phyloP scores from a whole-genome alignment of 2,329 filamentous ascomycete genomes.

The Beauveria rudraprayagi region DNA sequence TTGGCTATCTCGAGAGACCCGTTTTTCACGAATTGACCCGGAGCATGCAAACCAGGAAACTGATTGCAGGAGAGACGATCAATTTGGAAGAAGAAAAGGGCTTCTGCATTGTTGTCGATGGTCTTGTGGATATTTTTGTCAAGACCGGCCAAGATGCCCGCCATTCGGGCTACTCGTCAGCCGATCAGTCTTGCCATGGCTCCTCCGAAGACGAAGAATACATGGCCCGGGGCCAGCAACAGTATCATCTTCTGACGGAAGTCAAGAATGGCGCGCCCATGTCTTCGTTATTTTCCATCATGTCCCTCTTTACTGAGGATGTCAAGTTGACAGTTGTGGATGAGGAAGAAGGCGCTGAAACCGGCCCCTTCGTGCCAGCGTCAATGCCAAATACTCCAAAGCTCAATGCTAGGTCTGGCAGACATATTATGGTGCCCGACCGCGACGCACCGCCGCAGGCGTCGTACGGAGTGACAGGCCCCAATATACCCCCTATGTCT shows the following conservation, averaged over 20 bases:
- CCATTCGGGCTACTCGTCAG: constrained; percentile 18
- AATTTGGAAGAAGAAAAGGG: constrained; percentile 96
- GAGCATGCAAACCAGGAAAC: constrained; percentile 95
- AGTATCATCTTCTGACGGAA: constrained; percentile 91
- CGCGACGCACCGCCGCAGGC: not conserved
- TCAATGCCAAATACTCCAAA: constrained; percentile 34
- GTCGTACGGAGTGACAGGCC: constrained; percentile 11
- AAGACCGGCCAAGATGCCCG: constrained; percentile 63
- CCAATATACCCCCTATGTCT: constrained; percentile 66
- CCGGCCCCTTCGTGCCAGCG: constrained; percentile 22
- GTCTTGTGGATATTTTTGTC: constrained; percentile 94
- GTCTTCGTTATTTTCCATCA: constrained; percentile 95
- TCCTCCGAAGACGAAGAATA: constrained; percentile 62
- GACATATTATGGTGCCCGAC: constrained; percentile 5
- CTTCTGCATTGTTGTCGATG: constrained; percentile 95
- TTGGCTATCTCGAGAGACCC: constrained; percentile 90
- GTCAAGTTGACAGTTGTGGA: constrained; percentile 72
- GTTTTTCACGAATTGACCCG: constrained; percentile 96
- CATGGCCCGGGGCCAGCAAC: constrained; percentile 59
- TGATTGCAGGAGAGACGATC: constrained; percentile 92
- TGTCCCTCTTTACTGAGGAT: constrained; percentile 94
- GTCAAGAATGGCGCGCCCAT: constrained; percentile 97
- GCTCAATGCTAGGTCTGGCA: constrained; percentile 21
- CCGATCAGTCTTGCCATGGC: constrained; percentile 22
- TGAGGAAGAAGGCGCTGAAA: constrained; percentile 33